These are phyloP conservation scores for Xylaria polymorpha DNA, from an alignment of 2,329 filamentous ascomycete genomes.

Conservation along the genomic window DNA sequence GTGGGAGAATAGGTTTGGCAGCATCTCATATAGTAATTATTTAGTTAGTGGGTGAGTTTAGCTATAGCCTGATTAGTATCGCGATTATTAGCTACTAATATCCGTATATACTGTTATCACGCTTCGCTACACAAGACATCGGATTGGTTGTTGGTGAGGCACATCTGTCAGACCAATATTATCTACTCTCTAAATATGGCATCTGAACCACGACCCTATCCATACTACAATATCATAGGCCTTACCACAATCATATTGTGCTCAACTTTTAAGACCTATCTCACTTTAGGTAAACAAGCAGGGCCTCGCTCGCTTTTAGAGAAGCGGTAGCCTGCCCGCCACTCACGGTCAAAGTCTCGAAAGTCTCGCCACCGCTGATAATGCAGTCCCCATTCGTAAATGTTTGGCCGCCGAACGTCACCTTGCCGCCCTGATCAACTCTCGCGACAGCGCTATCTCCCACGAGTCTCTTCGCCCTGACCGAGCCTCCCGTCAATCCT, in stretches of 20 bases:
- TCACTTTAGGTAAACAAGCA: constrained; percentile 59
- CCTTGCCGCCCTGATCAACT: constrained; percentile 56
- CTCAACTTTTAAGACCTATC: neutral
- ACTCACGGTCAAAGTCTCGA: constrained; percentile 52
- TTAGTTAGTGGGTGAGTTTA: neutral
- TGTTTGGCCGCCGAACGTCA: constrained; percentile 59
- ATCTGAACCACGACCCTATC: neutral
- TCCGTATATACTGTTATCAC: neutral
- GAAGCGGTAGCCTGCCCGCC: constrained; percentile 55
- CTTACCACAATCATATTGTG: neutral
- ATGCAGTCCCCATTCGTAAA: constrained; percentile 60
- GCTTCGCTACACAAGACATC: neutral
- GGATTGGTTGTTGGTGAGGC: neutral
- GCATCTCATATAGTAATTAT: no score
- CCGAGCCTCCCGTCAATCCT: constrained; percentile 52
- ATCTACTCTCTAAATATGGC: neutral
- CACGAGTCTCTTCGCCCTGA: constrained; percentile 59
- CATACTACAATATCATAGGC: neutral
- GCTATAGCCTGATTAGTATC: no score
- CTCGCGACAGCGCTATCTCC: constrained; percentile 57
- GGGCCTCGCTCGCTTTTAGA: constrained; percentile 59
- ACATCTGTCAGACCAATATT: neutral
- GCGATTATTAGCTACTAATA: no score
- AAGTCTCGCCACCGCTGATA: constrained; percentile 54
- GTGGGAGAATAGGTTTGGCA: neutral